Evolutionary conservation across 1,284 basidiomycete genomes (phyloP).

Genomic region (Anthracocystis setariae): DNA sequence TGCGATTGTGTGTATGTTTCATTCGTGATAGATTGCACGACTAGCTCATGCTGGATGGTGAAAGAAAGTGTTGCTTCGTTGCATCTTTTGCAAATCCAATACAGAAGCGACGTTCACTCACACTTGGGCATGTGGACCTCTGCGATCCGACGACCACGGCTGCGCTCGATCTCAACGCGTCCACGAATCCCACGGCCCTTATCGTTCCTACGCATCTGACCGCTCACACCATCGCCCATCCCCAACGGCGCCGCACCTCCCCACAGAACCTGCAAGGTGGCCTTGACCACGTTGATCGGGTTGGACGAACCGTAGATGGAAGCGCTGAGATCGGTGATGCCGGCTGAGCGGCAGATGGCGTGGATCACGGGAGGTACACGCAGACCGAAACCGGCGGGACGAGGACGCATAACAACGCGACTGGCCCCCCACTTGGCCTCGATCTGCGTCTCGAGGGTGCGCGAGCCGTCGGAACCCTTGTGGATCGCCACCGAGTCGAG

Average conservation of each 20-base stretch:
- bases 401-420: conserved; percentile 81
- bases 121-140: conserved; percentile 48
- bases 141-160: conserved; percentile 57
- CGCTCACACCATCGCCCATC: conserved; percentile 65
- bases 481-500: conserved; percentile 81
- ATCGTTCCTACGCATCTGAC: conserved; percentile 61
- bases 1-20: no score
- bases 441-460: conserved; percentile 88
- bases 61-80: no score
- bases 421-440: conserved; percentile 86
- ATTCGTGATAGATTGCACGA: no score
- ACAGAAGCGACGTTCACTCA: no score
- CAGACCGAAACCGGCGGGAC: conserved; percentile 89
- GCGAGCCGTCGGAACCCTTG: conserved; percentile 64
- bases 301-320: conserved; percentile 94
- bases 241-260: conserved; percentile 60
- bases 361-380: conserved; percentile 89
- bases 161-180: conserved; percentile 55
- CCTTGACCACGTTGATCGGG: conserved; percentile 74
- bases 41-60: no score
- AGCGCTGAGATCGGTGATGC: conserved; percentile 91
- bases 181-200: conserved; percentile 61
- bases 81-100: no score
- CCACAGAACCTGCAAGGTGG: conserved; percentile 67
- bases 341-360: conserved; percentile 85